Evolutionary conservation across 2,329 filamentous ascomycete genomes (phyloP), one percentile per base, ranked within the genome.

Genomic region (Chaetomiaceae sp.): DNA sequence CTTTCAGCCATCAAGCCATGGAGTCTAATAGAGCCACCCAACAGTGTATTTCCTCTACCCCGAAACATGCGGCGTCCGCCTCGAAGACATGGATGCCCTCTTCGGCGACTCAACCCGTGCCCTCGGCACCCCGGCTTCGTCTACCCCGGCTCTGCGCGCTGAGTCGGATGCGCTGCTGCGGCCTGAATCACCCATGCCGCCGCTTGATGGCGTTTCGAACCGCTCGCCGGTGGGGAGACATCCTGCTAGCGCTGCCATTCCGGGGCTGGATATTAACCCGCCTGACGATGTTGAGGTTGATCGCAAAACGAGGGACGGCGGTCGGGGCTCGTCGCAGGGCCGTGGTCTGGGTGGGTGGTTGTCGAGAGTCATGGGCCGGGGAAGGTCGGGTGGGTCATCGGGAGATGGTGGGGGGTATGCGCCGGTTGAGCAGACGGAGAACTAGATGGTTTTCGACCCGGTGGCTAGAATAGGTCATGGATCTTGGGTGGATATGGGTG

Each of bases 31-130:
- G 54, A 56, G 50, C 54, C 59, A 67, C 36, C 9, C 4, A 13
- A 10, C 59, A 96, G 94, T 99, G 7, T 99, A 92, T 73, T 97
- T 97, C 72, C 82, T 96, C 61, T 99, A 97, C 69, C 94, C 94
- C 27, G 94, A 99, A 71, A 99, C 94, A 0, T 94, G 91, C 61
- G 95, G 95, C 64, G 85, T 99, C 53, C 86, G 91, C 53, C 79
- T 99, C 46, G 94, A 99, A 72, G 94, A 99, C 62, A 99, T 99
- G 94, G 89, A 95, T 67, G 80, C 84, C 2, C 74, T 99, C 14
- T 99, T 99, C 65, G 94, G 94, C 59, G 94, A 99, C 69, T 89
- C 91, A 32, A 94, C 89, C 23, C 91, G 89, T 2, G 82, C 86
- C 10, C 85, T 89, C 45, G 79, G 76, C 36, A 96, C 92, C 0